Percentiles rank a stretch among this genome's conserved stretches.
Conservation (phyloP, 257 asterid genomes). For the Solanum okadae region DNA sequence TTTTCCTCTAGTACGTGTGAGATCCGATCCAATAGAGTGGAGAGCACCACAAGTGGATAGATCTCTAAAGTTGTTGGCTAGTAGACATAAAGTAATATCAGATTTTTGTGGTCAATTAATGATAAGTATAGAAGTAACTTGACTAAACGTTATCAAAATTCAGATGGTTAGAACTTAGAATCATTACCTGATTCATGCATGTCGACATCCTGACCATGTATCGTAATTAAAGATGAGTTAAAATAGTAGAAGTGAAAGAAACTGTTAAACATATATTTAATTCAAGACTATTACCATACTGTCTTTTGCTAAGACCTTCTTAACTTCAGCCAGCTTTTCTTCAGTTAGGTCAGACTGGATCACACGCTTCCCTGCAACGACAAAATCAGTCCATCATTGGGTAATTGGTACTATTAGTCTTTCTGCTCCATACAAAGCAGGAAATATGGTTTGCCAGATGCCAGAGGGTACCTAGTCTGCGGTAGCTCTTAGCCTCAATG, state of each 20-base stretch:
- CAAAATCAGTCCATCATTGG: neutral
- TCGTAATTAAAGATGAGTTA: neutral
- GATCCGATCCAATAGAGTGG: slow-evolving; percentile 84
- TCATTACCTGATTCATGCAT: slow-evolving; percentile 28
- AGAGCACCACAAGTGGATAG: slow-evolving; percentile 88
- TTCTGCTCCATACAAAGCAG: neutral
- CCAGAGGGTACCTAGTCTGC: slow-evolving; percentile 58
- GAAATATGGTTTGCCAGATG: neutral
- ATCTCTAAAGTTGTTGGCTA: slow-evolving; percentile 46
- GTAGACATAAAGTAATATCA: neutral
- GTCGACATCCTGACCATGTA: slow-evolving; percentile 45
- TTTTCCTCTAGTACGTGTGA: slow-evolving; percentile 61
- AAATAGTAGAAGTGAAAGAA: neutral
- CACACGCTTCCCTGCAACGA: slow-evolving; percentile 75
- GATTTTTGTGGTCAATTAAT: neutral
- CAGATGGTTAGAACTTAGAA: slow-evolving; percentile 13
- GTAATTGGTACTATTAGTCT: neutral
- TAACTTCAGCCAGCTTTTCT: slow-evolving; percentile 62
- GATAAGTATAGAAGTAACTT: neutral
- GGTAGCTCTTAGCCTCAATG: slow-evolving; percentile 59
- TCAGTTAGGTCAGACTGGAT: slow-evolving; percentile 73
- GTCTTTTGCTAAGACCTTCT: slow-evolving; percentile 44
- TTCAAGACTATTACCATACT: slow-evolving; percentile 33
- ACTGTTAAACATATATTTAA: neutral
- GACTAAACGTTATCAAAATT: slow-evolving; percentile 7